phyloP scores from a whole-genome alignment of 2,329 filamentous ascomycete genomes.

The Penicillium sclerotiorum region DNA sequence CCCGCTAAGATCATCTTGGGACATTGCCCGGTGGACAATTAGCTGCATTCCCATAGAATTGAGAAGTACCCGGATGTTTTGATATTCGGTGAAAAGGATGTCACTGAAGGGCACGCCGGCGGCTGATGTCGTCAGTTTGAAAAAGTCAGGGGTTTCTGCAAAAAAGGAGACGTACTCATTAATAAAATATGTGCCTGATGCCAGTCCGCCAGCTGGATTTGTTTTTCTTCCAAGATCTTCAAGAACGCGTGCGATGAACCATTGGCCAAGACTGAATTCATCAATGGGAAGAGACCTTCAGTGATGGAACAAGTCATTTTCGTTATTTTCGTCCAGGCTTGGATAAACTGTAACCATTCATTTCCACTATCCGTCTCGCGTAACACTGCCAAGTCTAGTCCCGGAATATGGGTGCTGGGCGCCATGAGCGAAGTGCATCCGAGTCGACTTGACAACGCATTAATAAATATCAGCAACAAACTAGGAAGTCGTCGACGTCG shows the following conservation, averaged over 20 bases:
- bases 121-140: neutral
- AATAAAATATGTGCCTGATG: conserved; percentile 4
- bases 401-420: conserved; percentile 41
- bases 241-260: conserved; percentile 1
- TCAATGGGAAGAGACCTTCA: conserved; percentile 50
- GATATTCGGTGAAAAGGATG: conserved; percentile 52
- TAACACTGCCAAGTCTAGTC: conserved; percentile 24
- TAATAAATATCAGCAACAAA: conserved; percentile 47
- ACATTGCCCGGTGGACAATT: conserved; percentile 47
- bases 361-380: conserved; percentile 16
- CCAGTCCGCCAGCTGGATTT: conserved; percentile 12
- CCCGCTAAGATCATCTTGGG: conserved; percentile 16
- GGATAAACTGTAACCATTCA: conserved; percentile 49
- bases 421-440: conserved; percentile 49
- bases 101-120: conserved; percentile 32
- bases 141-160: neutral
- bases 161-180: neutral
- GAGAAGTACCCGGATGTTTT: conserved; percentile 37
- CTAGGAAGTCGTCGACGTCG: conserved; percentile 35
- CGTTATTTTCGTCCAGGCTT: conserved; percentile 43
- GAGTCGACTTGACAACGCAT: conserved; percentile 51
- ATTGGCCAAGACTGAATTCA: conserved; percentile 40
- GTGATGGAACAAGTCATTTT: conserved; percentile 46
- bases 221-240: conserved; percentile 14
- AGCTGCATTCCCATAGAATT: conserved; percentile 51